Evolutionary conservation across 2,329 filamentous ascomycete genomes (phyloP).

Genomic region (Zymoseptoria pseudotritici): DNA sequence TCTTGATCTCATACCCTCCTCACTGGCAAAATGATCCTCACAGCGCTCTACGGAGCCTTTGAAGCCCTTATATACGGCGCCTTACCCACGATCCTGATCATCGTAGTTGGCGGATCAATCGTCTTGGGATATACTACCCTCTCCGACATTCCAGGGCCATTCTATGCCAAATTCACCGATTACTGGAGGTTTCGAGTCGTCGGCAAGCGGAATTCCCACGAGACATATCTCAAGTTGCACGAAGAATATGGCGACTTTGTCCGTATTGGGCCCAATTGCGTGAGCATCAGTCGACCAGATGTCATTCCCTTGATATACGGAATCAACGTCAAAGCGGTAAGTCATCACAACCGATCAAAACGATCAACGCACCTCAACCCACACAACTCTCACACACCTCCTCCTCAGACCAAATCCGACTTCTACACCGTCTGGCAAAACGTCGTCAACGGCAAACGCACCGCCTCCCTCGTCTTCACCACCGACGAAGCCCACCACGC

Average conservation of each 20-base stretch:
- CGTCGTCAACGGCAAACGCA: conserved; percentile 20
- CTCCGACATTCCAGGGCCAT: conserved; percentile 43
- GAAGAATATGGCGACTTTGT: conserved; percentile 62
- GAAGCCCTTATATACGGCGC: neutral
- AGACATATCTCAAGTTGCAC: conserved; percentile 51
- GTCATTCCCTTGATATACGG: conserved; percentile 56
- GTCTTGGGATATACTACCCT: conserved; percentile 1
- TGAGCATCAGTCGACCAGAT: conserved; percentile 62
- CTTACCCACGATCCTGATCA: neutral
- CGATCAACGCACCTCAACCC: neutral
- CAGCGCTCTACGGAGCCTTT: neutral
- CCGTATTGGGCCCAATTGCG: conserved; percentile 66
- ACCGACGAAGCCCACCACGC: conserved; percentile 22
- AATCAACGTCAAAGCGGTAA: conserved; percentile 16
- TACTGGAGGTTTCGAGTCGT: conserved; percentile 35
- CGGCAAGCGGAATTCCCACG: conserved; percentile 55
- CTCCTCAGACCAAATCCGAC: conserved; percentile 4
- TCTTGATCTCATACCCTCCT: neutral
- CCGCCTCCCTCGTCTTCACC: conserved; percentile 21
- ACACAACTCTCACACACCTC: neutral
- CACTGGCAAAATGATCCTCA: neutral
- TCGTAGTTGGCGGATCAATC: neutral
- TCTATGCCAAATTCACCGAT: conserved; percentile 48
- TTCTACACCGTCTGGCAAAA: conserved; percentile 16
- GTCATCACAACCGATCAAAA: neutral